These are phyloP conservation scores for Botrytis paeoniae DNA, from an alignment of 2,329 filamentous ascomycete species.

Conservation along the genomic window DNA sequence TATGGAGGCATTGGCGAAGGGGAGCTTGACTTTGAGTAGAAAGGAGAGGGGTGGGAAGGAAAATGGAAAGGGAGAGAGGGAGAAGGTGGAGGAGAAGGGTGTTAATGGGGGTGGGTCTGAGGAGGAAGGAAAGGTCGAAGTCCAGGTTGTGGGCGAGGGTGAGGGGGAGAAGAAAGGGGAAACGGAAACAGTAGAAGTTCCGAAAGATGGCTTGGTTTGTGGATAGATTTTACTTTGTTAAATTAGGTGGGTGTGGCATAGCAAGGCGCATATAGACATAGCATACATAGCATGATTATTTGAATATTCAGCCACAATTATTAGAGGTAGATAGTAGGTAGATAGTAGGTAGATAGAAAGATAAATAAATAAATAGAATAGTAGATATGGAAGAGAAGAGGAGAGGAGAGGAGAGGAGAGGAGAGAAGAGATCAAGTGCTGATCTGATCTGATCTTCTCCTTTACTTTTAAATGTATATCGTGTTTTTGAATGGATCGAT, in stretches of 20 bases:
- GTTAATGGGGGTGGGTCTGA: slow-evolving; percentile 11
- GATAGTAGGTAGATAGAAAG: not conserved
- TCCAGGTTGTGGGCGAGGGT: not conserved
- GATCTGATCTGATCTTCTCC: not conserved
- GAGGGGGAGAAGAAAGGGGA: slow-evolving; percentile 1
- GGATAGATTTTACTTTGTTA: slow-evolving; percentile 16
- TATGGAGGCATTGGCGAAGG: slow-evolving; percentile 80
- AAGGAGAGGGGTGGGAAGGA: slow-evolving; percentile 52
- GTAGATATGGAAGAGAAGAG: not conserved
- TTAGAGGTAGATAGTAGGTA: not conserved
- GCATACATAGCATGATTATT: not conserved
- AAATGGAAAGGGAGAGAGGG: slow-evolving; percentile 62
- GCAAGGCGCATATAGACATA: not conserved
- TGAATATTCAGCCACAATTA: not conserved
- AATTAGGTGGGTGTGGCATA: not conserved
- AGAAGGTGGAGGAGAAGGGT: slow-evolving; percentile 50
- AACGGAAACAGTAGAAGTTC: slow-evolving; percentile 28
- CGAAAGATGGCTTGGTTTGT: slow-evolving; percentile 32
- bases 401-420: not conserved
- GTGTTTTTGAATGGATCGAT: too few relatives aligned
- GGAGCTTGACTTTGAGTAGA: slow-evolving; percentile 71
- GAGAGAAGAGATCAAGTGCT: not conserved
- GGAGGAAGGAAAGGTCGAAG: slow-evolving; percentile 2
- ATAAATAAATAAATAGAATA: not conserved
- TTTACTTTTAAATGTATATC: too few relatives aligned